Base-by-base conservation (phyloP, 78 protist genomes). In the Dictyostelium citrinum region DNA sequence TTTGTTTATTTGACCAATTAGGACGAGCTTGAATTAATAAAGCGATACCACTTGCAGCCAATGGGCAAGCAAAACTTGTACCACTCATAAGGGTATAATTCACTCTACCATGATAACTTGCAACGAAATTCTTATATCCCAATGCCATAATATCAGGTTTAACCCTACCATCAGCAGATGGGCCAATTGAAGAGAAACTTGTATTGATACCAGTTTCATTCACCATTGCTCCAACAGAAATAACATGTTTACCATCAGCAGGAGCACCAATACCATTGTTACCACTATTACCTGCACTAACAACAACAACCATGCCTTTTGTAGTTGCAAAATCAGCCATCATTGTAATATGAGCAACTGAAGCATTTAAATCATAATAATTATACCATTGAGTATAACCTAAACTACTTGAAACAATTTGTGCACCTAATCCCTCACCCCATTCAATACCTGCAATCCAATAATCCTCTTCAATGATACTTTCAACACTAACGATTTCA, bases 351-450 rank as follows among this genome's bases (percentile, higher is more conserved):
- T 45, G 72, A 2, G 90, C 46, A 3, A 41, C 12, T 9, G 17
- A 22, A 4, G 71, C 51, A 81, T 82, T 49, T 61, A 92, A 81
- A 22, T 92, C 81, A 35, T 55, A 51, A 33, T 80, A 84, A 14
- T 74, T 70, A 27, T 92, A 92, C 96, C 96, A 92, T 27, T 60
- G 71, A 46, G 96, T 79, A 61, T 92, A 92, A 35, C 96, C 96
- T 14, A 92, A 72, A 9, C 77, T 46, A 31, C 74, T 41, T 12
- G 83, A 51, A 8, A 84, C 91, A 0, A 92, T 20, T 6, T 92
- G 77, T 3, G 96, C 96, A 29, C 96, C 96, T 5, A 22, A 31
- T 0, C 29, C 67, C 16, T 92, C 96, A 37, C 85, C 96, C 96
- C 96, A 92, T 20, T 92, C 91, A n/a, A 92, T 20, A 7, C 68